Evolutionary conservation across 2,329 filamentous ascomycete species (phyloP).

Genomic region (Sclerotinia trifoliorum): DNA sequence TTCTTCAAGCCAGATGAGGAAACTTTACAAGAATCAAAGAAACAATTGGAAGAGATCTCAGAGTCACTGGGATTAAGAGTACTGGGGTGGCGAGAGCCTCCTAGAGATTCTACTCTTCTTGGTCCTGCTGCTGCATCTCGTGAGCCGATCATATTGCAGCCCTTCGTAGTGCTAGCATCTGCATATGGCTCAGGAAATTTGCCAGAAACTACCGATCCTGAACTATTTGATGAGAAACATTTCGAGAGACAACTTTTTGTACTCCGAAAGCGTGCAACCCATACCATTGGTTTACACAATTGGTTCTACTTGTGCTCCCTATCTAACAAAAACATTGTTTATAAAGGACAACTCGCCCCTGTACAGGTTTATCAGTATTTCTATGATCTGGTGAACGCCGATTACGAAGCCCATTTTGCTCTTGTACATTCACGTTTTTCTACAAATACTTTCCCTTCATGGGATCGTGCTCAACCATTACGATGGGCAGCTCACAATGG

Average conservation of each 20-base stretch:
- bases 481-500: constrained; percentile 98
- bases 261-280: constrained; percentile 89
- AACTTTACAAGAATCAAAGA: constrained; percentile 84
- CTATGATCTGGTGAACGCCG: constrained; percentile 92
- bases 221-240: constrained; percentile 76
- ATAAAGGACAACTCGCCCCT: constrained; percentile 94
- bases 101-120: constrained; percentile 87
- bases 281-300: constrained; percentile 92
- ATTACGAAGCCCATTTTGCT: constrained; percentile 96
- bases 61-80: constrained; percentile 84
- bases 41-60: constrained; percentile 91
- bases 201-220: constrained; percentile 74
- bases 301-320: constrained; percentile 99
- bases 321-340: constrained; percentile 96
- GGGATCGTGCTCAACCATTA: constrained; percentile 94
- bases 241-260: constrained; percentile 95
- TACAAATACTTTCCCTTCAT: constrained; percentile 97
- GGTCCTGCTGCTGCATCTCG: constrained; percentile 90
- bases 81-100: constrained; percentile 93
- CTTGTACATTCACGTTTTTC: constrained; percentile 96
- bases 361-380: constrained; percentile 98
- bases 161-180: constrained; percentile 84
- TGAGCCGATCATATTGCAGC: constrained; percentile 93
- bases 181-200: constrained; percentile 79
- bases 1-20: constrained; percentile 98